Evolutionary conservation across 1,139 yeast genomes (phyloP).

Genomic region (Pichia sp.): DNA sequence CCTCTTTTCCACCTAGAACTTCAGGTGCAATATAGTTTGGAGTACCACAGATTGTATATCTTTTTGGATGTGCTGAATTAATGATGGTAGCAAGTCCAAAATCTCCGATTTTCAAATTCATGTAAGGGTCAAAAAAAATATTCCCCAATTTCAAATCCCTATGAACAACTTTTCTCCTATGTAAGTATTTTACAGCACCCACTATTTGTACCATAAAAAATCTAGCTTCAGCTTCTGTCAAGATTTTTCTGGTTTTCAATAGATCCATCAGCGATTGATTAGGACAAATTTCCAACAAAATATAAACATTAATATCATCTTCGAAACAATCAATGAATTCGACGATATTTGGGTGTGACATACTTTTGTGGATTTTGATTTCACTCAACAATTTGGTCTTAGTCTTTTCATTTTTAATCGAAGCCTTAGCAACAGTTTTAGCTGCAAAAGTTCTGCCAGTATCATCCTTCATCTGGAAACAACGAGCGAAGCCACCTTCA

Average conservation of each 20-base stretch:
- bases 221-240: slow-evolving; percentile 90
- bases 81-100: slow-evolving; percentile 93
- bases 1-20: slow-evolving; percentile 79
- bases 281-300: slow-evolving; percentile 88
- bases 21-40: slow-evolving; percentile 98
- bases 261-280: slow-evolving; percentile 92
- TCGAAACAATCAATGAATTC: slow-evolving; percentile 93
- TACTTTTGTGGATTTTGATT: slow-evolving; percentile 88
- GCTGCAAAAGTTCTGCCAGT: slow-evolving; percentile 87
- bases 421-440: slow-evolving; percentile 94
- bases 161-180: slow-evolving; percentile 88
- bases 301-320: slow-evolving; percentile 90
- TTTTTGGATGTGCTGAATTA: slow-evolving; percentile 61
- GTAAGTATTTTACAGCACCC: slow-evolving; percentile 92
- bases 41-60: slow-evolving; percentile 94
- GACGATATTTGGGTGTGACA: slow-evolving; percentile 86
- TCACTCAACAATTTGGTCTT: slow-evolving; percentile 85
- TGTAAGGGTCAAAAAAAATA: slow-evolving; percentile 85
- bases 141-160: slow-evolving; percentile 93
- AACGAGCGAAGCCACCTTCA: slow-evolving; percentile 98
- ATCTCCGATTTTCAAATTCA: slow-evolving; percentile 93
- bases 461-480: slow-evolving; percentile 93
- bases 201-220: slow-evolving; percentile 86
- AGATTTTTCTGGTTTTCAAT: slow-evolving; percentile 72
- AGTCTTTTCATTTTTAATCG: slow-evolving; percentile 87